A percentile compares a stretch with the other conserved stretches of the same genome.
Conservation (phyloP, 495 filamentous ascomycete species). For the Talaromyces nanjingensis region DNA sequence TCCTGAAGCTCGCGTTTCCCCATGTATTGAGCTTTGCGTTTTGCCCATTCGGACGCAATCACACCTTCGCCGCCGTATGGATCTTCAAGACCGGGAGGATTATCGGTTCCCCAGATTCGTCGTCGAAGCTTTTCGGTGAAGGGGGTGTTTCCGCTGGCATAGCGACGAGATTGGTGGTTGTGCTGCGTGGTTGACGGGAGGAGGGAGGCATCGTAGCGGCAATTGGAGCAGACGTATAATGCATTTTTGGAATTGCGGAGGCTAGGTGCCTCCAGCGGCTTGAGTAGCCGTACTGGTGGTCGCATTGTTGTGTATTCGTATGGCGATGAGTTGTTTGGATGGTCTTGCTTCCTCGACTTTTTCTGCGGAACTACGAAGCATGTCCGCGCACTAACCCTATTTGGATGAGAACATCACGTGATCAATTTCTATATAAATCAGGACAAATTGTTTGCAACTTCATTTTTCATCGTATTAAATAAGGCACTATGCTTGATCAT, state of each 20-base stretch:
- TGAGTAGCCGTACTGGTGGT: conserved; percentile 30
- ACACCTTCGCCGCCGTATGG: conserved; percentile 40
- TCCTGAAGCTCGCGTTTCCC: conserved; percentile 2
- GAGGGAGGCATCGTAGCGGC: conserved; percentile 23
- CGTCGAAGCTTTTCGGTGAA: conserved; percentile 44
- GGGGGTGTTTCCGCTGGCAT: conserved; percentile 30
- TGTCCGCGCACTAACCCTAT: not conserved
- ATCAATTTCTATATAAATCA: not conserved
- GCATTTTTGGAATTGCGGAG: conserved; percentile 5
- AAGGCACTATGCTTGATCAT: too few species aligned
- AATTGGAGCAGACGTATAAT: conserved; percentile 37
- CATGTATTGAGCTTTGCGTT: conserved; percentile 8
- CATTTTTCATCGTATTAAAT: too few species aligned
- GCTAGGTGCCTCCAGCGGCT: conserved; percentile 25
- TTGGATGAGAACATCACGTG: not conserved
- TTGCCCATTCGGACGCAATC: conserved; percentile 22
- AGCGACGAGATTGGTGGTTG: conserved; percentile 29
- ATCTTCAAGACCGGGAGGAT: conserved; percentile 46
- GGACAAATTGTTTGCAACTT: not conserved
- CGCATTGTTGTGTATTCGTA: conserved; percentile 24
- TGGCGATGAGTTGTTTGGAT: not conserved
- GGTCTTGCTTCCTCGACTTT: not conserved
- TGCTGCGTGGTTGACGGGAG: not conserved
- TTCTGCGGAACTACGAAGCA: conserved; percentile 4
- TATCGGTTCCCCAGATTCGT: conserved; percentile 50